Evolutionary conservation across 2,329 filamentous ascomycete species (phyloP), one percentile per base, ranked within the genome.

Genomic region (Aspergillus phoenicis): DNA sequence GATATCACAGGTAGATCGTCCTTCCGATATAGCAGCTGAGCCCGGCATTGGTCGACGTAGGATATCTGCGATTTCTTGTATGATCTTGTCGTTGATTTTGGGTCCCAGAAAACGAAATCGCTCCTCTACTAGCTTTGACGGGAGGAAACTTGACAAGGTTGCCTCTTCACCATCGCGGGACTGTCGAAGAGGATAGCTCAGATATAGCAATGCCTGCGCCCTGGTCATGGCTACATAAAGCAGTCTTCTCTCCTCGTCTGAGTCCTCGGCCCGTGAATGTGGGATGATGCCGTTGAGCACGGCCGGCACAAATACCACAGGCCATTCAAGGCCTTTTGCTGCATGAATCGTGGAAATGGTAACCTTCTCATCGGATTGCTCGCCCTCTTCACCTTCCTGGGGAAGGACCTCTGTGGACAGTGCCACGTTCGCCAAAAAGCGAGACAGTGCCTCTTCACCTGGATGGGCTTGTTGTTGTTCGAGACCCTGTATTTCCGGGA

Each of bases 191-290:
- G 93, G 91, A 65, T 87, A 91, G 73, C 92, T 97, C 58, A 98
- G 81, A 69, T 97, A 97, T 1, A 99, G 80, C 30, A 98, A 78
- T 0, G 87, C 89, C 73, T 98, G 89, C 6, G 95, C 94, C 73
- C 94, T 84, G 3, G 94, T 99, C 93, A 99, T 98, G 28, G 93
- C 94, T 13, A 99, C 95, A 70, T 98, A 99, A 0, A 99, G 82
- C 49, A 99, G 78, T 28, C 94, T 84, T 61, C 95, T 84, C 74
- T 99, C 94, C 75, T 99, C 94, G 59, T 94, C 89, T 3, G 84
- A 82, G 71, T 98, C 91, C 49, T 97, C 93, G 1, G 93, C 86
- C 67, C 93, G 85, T 2, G 89, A 89, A 74, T 98, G 94, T 4
- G 94, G 94, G 61, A 98, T 96, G 2, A 90, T 94, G 0, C 94